Conservation (phyloP, 2,329 filamentous ascomycete species). For the Didymellaceae sp. region DNA sequence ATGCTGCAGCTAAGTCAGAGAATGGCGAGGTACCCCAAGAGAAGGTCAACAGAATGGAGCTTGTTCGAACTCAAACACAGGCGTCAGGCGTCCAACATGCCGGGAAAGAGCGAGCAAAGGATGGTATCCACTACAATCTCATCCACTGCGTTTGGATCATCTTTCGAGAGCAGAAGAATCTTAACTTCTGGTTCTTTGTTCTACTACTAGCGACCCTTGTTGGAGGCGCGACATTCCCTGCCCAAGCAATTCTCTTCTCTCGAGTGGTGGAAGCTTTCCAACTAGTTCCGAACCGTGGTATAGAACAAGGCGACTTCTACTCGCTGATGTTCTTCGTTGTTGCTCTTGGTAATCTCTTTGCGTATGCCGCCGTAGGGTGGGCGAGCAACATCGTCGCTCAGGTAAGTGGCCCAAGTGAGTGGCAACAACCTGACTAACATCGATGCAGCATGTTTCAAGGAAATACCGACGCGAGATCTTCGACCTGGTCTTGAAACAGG, state of each 20-base stretch:
- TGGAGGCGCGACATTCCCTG: constrained; percentile 54
- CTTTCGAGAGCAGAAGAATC: constrained; percentile 42
- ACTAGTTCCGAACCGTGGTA: constrained; percentile 47
- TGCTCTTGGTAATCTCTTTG: constrained; percentile 54
- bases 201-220: constrained; percentile 39
- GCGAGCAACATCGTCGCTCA: constrained; percentile 55
- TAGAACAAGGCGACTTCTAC: constrained; percentile 57
- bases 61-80: constrained; percentile 40
- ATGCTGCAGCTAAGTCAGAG: constrained; percentile 29
- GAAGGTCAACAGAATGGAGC: constrained; percentile 25
- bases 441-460: constrained; percentile 31
- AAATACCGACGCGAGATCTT: constrained; percentile 66
- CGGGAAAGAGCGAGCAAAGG: constrained; percentile 22
- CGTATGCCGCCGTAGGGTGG: constrained; percentile 57
- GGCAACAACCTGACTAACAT: background rate
- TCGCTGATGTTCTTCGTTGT: constrained; percentile 64
- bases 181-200: constrained; percentile 46
- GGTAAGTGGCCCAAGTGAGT: constrained; percentile 32
- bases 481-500: constrained; percentile 86
- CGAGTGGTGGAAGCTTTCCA: constrained; percentile 58
- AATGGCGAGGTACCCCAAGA: constrained; percentile 20
- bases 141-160: constrained; percentile 34
- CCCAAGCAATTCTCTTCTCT: constrained; percentile 59
- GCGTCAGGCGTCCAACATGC: constrained; percentile 33
- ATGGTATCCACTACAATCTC: constrained; percentile 39